Percentiles rank a stretch among this genome's conserved stretches.
Conservation (phyloP, 2,329 filamentous ascomycete species). For the Alternaria rosae region DNA sequence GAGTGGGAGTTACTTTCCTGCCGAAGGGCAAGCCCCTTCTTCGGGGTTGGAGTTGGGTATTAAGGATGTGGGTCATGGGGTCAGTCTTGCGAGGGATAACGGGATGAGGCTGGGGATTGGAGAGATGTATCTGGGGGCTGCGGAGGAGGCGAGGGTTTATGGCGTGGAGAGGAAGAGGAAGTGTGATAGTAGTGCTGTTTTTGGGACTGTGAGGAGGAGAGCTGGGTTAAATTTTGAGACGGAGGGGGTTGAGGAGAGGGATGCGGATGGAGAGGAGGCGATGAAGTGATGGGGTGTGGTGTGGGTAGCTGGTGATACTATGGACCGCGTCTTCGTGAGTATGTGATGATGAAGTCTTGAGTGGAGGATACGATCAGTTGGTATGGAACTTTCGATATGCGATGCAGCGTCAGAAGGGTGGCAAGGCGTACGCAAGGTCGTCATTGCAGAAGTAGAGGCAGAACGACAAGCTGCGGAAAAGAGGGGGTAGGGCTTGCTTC, state of each 20-base stretch:
- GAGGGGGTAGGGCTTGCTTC: neutral
- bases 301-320: neutral
- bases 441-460: slow-evolving; percentile 59
- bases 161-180: slow-evolving; percentile 45
- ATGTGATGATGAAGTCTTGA: neutral
- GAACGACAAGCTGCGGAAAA: slow-evolving; percentile 33
- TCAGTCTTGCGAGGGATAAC: slow-evolving; percentile 52
- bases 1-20: slow-evolving; percentile 34
- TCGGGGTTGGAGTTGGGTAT: slow-evolving; percentile 60
- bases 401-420: slow-evolving; percentile 65
- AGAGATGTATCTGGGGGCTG: slow-evolving; percentile 54
- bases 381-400: no score
- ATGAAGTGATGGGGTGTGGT: neutral
- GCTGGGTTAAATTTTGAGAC: slow-evolving; percentile 57
- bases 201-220: slow-evolving; percentile 56
- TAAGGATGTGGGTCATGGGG: slow-evolving; percentile 62
- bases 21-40: slow-evolving; percentile 49
- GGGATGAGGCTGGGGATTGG: slow-evolving; percentile 54
- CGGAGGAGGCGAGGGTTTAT: slow-evolving; percentile 54
- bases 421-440: slow-evolving; percentile 76
- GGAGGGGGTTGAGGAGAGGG: slow-evolving; percentile 39
- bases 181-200: slow-evolving; percentile 62
- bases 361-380: neutral
- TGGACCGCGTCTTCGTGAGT: no score
- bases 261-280: slow-evolving; percentile 4